Evolutionary conservation across 495 filamentous ascomycete species (phyloP), one percentile per base, ranked within the genome.

Genomic region (Annulohypoxylon maeteangense): DNA sequence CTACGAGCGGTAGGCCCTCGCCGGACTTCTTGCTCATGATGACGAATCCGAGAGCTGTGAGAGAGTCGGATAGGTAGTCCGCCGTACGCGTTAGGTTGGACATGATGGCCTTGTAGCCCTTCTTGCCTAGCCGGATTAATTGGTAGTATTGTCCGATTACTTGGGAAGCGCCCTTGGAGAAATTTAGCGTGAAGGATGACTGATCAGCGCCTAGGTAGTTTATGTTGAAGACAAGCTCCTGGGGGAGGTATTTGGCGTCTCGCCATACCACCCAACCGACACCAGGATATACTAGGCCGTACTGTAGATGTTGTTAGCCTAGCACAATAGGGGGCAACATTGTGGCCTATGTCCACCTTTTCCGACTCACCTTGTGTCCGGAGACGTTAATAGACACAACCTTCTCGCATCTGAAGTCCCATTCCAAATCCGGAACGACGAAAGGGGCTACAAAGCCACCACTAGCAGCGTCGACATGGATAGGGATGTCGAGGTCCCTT

Each of bases 71-170:
- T 20, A 97, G 87, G 79, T 96, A 94, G 79, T 96, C 90, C 12
- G 93, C 87, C 1, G 90, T 93, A 59, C 90, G 89, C 58, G 91
- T 96, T 34, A 97, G 82, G 81, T 97, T 97, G 66, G 82, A 78
- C 94, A 97, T 97, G 82, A 96, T 94, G 58, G 90, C 81, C 18
- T 89, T 85, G 83, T 95, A 97, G 12, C 94, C 94, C 72, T 89
- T 88, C 84, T 95, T 94, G 51, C 94, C 94, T 7, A 97, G 87
- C 8, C 94, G 91, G 80, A 97, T 95, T 77, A 97, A 82, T 78
- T 97, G 94, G 82, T 97, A 97, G 83, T 97, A 97, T 79, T 97
- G 94, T 31, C 94, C 94, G 75, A 97, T 97, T 68, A 97, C 89
- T 74, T 97, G 94, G 40, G 90, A 90, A 47, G 94, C 94, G 62